A percentile compares a stretch with the other conserved stretches of the same genome.
phyloP scores from a whole-genome alignment of 495 filamentous ascomycete genomes.

The Hamigera avellanea region DNA sequence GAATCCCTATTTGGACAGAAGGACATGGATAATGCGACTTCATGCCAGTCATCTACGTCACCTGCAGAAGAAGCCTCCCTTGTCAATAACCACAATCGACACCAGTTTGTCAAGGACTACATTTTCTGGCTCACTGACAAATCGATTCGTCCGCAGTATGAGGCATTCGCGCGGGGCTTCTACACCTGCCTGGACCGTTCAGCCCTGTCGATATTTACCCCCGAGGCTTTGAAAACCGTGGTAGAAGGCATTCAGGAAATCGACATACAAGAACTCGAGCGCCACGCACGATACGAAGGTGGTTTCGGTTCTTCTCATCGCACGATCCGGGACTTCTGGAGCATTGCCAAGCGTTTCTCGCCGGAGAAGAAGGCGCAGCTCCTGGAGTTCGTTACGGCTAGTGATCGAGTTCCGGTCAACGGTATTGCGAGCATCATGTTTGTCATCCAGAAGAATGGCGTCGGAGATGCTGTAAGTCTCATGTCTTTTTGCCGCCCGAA shows the following conservation, averaged over 20 bases:
- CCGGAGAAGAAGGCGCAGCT: slow-evolving; percentile 55
- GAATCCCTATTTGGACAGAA: slow-evolving; percentile 4
- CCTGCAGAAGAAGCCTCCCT: slow-evolving; percentile 24
- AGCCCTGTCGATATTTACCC: slow-evolving; percentile 59
- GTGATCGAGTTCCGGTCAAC: slow-evolving; percentile 77
- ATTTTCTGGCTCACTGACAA: slow-evolving; percentile 72
- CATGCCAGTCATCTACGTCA: slow-evolving; percentile 13
- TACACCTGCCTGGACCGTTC: slow-evolving; percentile 58
- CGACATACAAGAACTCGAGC: slow-evolving; percentile 57
- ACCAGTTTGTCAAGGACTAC: slow-evolving; percentile 76
- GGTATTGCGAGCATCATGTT: slow-evolving; percentile 73
- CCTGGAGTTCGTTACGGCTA: slow-evolving; percentile 91
- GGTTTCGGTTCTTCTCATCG: slow-evolving; percentile 59
- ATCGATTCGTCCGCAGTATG: slow-evolving; percentile 64
- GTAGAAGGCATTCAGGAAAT: slow-evolving; percentile 77
- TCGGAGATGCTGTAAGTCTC: slow-evolving; percentile 40
- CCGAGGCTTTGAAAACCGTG: slow-evolving; percentile 56
- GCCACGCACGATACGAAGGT: slow-evolving; percentile 59
- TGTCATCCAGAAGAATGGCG: slow-evolving; percentile 67
- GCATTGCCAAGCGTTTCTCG: slow-evolving; percentile 54
- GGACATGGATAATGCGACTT: slow-evolving; percentile 1
- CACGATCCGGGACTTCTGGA: slow-evolving; percentile 74
- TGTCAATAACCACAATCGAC: slow-evolving; percentile 68
- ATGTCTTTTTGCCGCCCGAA: background rate
- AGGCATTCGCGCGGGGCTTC: slow-evolving; percentile 77